Evolutionary conservation across 345 rosid genomes (phyloP).

Genomic region (Cardiospermum halicacabum): DNA sequence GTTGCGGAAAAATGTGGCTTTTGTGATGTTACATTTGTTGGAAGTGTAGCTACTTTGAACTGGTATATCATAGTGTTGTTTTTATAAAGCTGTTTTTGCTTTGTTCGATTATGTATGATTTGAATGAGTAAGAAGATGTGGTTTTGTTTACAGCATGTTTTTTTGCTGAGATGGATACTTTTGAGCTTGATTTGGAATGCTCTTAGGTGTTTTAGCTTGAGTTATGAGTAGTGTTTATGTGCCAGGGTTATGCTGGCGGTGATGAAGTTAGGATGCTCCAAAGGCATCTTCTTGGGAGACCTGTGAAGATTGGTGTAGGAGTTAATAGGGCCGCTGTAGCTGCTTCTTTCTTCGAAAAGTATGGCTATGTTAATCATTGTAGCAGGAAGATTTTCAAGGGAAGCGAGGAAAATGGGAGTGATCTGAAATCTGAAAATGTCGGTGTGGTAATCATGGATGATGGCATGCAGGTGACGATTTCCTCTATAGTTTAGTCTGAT

Average conservation of each 20-base stretch:
- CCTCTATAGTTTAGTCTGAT: neutral
- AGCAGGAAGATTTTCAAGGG: slow-evolving; percentile 8
- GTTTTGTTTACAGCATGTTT: no score
- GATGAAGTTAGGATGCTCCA: slow-evolving; percentile 84
- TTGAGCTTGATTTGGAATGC: no score
- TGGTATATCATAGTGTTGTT: neutral
- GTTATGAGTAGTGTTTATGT: neutral
- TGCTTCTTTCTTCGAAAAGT: slow-evolving; percentile 37
- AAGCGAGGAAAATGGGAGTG: slow-evolving; percentile 15
- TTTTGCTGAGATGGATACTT: no score
- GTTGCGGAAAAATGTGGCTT: no score
- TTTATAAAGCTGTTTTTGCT: no score
- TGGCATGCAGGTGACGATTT: slow-evolving; percentile 76
- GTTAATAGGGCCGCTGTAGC: slow-evolving; percentile 68
- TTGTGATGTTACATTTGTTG: no score
- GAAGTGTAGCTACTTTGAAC: neutral
- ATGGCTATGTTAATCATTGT: slow-evolving; percentile 42
- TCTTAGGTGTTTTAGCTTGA: no score
- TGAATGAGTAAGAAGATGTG: no score
- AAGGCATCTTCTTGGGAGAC: slow-evolving; percentile 48
- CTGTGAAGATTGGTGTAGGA: slow-evolving; percentile 59
- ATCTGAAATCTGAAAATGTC: slow-evolving; percentile 26
- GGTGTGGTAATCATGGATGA: slow-evolving; percentile 65
- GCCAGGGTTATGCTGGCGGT: slow-evolving; percentile 85
- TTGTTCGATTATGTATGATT: no score